Conservation (phyloP, 495 filamentous ascomycete species). For the Oleoguttula mirabilis region DNA sequence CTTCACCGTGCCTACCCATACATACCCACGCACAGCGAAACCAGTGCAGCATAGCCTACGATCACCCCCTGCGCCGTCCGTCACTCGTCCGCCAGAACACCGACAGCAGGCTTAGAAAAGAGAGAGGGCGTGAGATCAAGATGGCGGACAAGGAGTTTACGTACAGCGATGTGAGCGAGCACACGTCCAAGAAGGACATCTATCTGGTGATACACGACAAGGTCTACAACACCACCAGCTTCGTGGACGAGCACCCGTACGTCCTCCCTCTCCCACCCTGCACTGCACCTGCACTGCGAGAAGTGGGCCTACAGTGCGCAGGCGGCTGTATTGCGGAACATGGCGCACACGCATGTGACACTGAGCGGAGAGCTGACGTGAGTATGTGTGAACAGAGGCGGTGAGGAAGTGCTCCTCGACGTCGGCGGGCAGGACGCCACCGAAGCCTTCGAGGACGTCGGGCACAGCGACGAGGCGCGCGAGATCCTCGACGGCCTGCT, state of each 20-base stretch:
- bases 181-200: slow-evolving; percentile 93
- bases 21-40: too few relatives aligned
- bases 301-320: neutral
- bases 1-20: too few relatives aligned
- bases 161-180: slow-evolving; percentile 69
- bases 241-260: slow-evolving; percentile 99
- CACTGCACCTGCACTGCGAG: neutral
- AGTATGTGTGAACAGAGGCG: slow-evolving; percentile 50
- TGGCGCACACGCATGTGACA: too few relatives aligned
- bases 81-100: too few relatives aligned
- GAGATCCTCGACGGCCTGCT: slow-evolving; percentile 76
- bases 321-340: neutral
- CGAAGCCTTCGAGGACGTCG: slow-evolving; percentile 98
- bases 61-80: too few relatives aligned
- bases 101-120: too few relatives aligned
- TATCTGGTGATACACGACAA: slow-evolving; percentile 90
- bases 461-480: slow-evolving; percentile 96
- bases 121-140: too few relatives aligned
- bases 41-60: too few relatives aligned
- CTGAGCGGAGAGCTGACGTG: slow-evolving; percentile 1
- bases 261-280: slow-evolving; percentile 33
- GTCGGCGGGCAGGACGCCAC: slow-evolving; percentile 94
- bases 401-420: slow-evolving; percentile 95
- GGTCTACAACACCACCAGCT: slow-evolving; percentile 78
- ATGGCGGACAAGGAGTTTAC: slow-evolving; percentile 72